phyloP scores from a whole-genome alignment of 2,329 filamentous ascomycete genomes.

The Endocalyx cinctus region DNA sequence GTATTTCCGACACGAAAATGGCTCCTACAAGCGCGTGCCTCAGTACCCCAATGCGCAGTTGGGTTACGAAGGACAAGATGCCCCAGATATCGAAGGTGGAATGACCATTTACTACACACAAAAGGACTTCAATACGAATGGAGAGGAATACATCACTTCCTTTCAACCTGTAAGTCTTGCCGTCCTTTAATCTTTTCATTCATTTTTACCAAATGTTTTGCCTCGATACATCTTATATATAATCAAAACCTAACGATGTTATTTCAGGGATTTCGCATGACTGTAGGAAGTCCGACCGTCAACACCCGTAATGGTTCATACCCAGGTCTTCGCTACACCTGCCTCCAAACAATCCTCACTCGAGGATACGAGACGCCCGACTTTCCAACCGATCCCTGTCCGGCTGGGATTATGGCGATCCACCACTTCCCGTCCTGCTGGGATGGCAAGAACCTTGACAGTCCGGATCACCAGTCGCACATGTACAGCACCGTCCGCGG shows the following conservation, averaged over 20 bases:
- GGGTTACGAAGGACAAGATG: slow-evolving; percentile 13
- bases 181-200: background rate
- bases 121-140: slow-evolving; percentile 21
- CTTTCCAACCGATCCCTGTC: slow-evolving; percentile 35
- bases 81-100: slow-evolving; percentile 20
- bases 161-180: slow-evolving; percentile 32
- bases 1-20: slow-evolving; percentile 28
- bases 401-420: slow-evolving; percentile 38
- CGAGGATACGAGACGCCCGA: slow-evolving; percentile 33
- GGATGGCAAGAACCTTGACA: slow-evolving; percentile 40
- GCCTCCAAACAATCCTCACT: slow-evolving; percentile 32
- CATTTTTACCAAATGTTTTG: too few relatives aligned
- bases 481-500: slow-evolving; percentile 23
- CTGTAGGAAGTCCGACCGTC: slow-evolving; percentile 32
- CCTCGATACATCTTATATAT: too few relatives aligned
- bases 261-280: slow-evolving; percentile 40
- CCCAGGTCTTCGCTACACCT: slow-evolving; percentile 36
- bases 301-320: slow-evolving; percentile 23
- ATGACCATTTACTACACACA: slow-evolving; percentile 29
- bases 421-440: slow-evolving; percentile 40
- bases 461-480: slow-evolving; percentile 17
- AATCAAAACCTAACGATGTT: too few relatives aligned
- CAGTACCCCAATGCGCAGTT: slow-evolving; percentile 22
- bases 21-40: slow-evolving; percentile 27
- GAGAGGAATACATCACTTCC: slow-evolving; percentile 35